These are phyloP conservation scores for Achlya hypogyna DNA, from an alignment of 352 stramenopile genomes.

Conservation along the genomic window DNA sequence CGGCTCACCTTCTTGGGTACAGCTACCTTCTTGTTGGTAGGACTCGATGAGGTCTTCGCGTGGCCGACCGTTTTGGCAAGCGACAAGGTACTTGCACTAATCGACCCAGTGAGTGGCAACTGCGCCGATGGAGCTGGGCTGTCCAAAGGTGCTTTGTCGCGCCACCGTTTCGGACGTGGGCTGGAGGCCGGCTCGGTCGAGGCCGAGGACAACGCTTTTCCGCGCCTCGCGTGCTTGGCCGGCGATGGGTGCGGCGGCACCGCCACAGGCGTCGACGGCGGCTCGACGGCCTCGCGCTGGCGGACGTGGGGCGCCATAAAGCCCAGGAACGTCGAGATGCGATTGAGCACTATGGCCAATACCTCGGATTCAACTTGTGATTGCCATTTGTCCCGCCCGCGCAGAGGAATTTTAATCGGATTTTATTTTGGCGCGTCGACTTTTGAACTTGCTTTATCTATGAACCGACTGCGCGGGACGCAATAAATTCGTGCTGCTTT, in stretches of 20 bases:
- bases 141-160: too few species aligned
- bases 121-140: too few species aligned
- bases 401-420: background rate
- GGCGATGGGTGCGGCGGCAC: background rate
- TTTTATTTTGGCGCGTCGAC: background rate
- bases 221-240: background rate
- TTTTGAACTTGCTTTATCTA: background rate
- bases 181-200: too few species aligned
- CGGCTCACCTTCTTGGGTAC: too few species aligned
- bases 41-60: too few species aligned
- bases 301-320: background rate
- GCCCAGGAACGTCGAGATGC: background rate
- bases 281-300: background rate
- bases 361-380: background rate
- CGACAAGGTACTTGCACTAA: too few species aligned
- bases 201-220: too few species aligned
- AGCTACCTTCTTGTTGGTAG: too few species aligned
- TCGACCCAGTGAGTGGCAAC: too few species aligned
- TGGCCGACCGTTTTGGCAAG: too few species aligned
- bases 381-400: background rate
- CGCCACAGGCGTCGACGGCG: too few species aligned
- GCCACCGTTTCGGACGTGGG: too few species aligned
- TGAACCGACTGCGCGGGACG: background rate
- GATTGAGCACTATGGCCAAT: background rate
- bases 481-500: background rate